Percentiles rank a stretch among this genome's conserved stretches.
Conservation (phyloP, 2,329 filamentous ascomycete species). For the Sporothrix pseudoabietina region DNA sequence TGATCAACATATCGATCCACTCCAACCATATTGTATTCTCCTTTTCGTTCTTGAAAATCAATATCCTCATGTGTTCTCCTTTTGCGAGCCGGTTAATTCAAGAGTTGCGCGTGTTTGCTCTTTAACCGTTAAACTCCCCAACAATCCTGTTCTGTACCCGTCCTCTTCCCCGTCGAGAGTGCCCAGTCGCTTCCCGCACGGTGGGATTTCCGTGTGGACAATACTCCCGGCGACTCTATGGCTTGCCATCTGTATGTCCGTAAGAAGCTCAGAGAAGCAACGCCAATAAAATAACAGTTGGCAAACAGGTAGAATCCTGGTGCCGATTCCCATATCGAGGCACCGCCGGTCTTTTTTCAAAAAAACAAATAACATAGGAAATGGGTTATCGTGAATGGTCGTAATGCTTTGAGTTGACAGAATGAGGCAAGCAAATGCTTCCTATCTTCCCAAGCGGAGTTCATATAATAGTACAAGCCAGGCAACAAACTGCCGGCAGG, state of each 20-base stretch:
- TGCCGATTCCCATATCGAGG: background rate
- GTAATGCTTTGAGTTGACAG: background rate
- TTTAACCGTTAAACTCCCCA: constrained; percentile 19
- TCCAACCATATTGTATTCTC: background rate
- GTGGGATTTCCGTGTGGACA: background rate
- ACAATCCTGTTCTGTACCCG: background rate
- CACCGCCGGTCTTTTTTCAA: background rate
- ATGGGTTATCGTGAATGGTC: constrained; percentile 6
- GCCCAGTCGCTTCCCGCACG: background rate
- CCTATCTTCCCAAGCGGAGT: background rate
- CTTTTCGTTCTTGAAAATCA: background rate
- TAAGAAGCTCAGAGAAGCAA: background rate
- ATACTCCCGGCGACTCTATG: background rate
- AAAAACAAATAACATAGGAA: constrained; percentile 1
- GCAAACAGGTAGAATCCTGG: background rate
- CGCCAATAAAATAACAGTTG: background rate
- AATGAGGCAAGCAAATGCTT: background rate
- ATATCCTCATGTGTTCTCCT: background rate
- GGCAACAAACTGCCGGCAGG: background rate
- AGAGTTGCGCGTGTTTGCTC: constrained; percentile 23
- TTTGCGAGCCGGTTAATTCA: constrained; percentile 27
- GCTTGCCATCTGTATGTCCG: background rate
- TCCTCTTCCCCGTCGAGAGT: background rate
- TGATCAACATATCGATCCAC: background rate
- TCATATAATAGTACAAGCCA: constrained; percentile 4